Base-by-base conservation (phyloP, 495 filamentous ascomycete species). In the Aspergillus mulundensis region DNA sequence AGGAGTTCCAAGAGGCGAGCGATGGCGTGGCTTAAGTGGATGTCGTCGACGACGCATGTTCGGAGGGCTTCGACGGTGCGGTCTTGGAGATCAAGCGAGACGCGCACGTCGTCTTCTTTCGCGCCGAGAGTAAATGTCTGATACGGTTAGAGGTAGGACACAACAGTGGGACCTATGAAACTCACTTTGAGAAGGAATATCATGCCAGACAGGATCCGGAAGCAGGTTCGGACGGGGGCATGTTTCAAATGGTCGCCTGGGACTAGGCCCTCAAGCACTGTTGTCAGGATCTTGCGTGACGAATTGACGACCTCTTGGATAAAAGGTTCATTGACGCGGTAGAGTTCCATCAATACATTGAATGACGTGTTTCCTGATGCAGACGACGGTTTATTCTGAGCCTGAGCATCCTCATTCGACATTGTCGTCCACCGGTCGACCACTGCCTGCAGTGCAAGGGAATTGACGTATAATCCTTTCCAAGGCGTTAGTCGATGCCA, bases 101-200 rank as follows among this genome's bases (percentile, higher is more conserved):
- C 73, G 54, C 87, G 83, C 12, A 96, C 89, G 58, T 97, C 93
- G 55, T 87, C 86, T 73, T 94, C 91, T 44, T 88, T 87, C 2
- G 91, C 93, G 19, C 94, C 94, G 2, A 97, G 81, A 7, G 91
- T 94, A 66, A 98, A 97, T 0, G 93, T 95, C 83, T 88, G 76
- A 15, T 28, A 30, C 11, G 16, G 58, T 65, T 38, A 72, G 52
- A 18, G n/a, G 6, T 15, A 0, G 44, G 6, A 24, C 38, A 1
- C 19, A 30, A 16, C 4, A 32, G 25, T 20, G 19, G 18, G 10
- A 5, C 42, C 16, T 20, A 15, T 10, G 18, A 18, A 34, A 58
- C 60, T 39, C 70, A 80, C 79, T 64, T 90, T 90, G 41, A 98
- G 84, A 40, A 97, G 79, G 68, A 98, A 96, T 80, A 97, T 96